Evolutionary conservation across 441 rosid genomes (phyloP), one percentile per base, ranked within the genome.

Genomic region (Bocquillonia castaneifolia): DNA sequence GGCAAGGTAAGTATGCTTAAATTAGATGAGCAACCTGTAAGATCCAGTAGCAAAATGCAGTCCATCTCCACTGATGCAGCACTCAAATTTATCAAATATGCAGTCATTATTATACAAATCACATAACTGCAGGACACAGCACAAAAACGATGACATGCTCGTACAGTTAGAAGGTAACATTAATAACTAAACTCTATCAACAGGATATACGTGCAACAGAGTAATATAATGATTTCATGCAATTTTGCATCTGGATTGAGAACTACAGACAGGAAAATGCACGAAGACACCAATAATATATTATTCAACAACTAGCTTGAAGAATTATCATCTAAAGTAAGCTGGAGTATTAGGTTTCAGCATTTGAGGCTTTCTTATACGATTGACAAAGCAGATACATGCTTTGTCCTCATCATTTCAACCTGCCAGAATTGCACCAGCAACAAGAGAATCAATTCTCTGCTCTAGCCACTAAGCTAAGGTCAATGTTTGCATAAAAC

Each of bases 11-110:
- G 57, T 63, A 8, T 51, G 42, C 36, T 66, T 32, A 48, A 65
- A 76, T 63, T 52, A 56, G 42, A 54, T 39, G 59, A 57, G 52
- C 67, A 62, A 85, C 94, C 94, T 86, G 78, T 88, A 88, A 73
- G 94, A 88, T 68, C 91, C 91, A 26, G 91, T 85, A 8, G 94
- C 94, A 75, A 84, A 82, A 63, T 77, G 80, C 64, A 73, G 74
- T 65, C 91, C 91, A 79, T 82, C 83, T 72, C 89, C 84, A 53
- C 88, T 82, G 70, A 84, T 23, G 78, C 85, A 86, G 82, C 93
- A 88, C 50, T 81, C 88, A 76, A 88, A 88, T 70, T 86, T 88
- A 76, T 88, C 91, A 72, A 88, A 88, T 78, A 88, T 86, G 60
- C 83, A 71, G 74, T 88, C 91, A 36, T 81, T 72, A 72, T 84